Evolutionary conservation across 202 grass and related monocot species (phyloP), one percentile per base, ranked within the genome.

Genomic region (Schoenoplectus tabernaemontani): DNA sequence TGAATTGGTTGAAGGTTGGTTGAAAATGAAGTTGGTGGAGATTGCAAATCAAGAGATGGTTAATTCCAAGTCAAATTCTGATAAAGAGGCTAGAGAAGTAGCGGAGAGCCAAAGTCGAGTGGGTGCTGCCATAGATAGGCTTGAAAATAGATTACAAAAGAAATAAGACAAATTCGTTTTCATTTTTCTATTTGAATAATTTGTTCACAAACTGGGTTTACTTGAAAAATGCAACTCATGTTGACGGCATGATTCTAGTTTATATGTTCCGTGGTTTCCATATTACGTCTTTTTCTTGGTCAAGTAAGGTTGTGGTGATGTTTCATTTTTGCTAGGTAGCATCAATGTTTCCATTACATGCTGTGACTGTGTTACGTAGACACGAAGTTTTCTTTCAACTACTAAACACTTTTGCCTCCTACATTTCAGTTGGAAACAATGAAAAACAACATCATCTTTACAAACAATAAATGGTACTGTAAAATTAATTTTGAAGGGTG

Each of bases 21-120:
- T 95, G 84, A 91, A 98, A 86, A 77, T 98, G 81, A 98, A 98
- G 81, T 84, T 98, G 76, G 84, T 83, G 60, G 96, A 98, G 76
- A 98, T 65, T 71, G 96, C 88, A 64, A 89, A 89, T 33, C 39
- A 84, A 81, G 87, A 94, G 64, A 84, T 90, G 58, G 77, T 78
- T 54, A 89, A 48, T 9, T 90, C 85, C 3, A 88, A 86, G 54
- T 38, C 82, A 1, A 28, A 67, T n/a, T 79, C 86, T 22, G 73
- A 94, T 57, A 81, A 70, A 13, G 86, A 78, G 69, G 78, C 63
- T 19, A 58, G 42, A 60, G 87, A 73, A 46, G 57, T 26, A 26
- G 85, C 87, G 53, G 70, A 28, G 37, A 90, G 87, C 75, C 75
- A 80, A 77, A 92, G 63, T 57, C 76, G 91, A 62, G 91, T 91